Evolutionary conservation across 2,329 filamentous ascomycete genomes (phyloP).

Genomic region (Coniochaeta prunicola): DNA sequence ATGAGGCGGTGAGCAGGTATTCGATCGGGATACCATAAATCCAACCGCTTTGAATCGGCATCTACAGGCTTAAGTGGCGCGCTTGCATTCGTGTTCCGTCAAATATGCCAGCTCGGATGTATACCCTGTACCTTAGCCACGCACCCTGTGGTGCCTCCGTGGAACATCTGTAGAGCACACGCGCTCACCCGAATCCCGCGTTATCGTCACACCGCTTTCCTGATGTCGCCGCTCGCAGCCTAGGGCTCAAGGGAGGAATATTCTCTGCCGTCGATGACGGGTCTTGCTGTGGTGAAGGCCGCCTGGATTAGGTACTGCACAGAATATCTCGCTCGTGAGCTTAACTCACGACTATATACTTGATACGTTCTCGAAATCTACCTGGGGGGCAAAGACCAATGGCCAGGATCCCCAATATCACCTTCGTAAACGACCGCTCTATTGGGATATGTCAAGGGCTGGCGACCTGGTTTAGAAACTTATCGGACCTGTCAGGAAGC

Average conservation of each 20-base stretch:
- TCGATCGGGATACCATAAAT: neutral
- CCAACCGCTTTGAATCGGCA: neutral
- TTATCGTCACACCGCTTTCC: neutral
- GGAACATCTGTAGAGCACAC: neutral
- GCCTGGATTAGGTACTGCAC: too few relatives aligned
- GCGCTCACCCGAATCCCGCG: neutral
- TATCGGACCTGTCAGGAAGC: neutral
- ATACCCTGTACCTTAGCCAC: neutral
- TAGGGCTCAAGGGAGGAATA: too few relatives aligned
- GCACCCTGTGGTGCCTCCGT: neutral
- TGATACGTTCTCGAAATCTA: too few relatives aligned
- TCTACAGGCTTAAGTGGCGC: neutral
- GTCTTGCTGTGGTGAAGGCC: too few relatives aligned
- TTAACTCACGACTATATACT: too few relatives aligned
- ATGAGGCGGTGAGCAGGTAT: neutral
- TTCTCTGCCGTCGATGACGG: too few relatives aligned
- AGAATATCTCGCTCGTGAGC: too few relatives aligned
- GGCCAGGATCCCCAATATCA: neutral
- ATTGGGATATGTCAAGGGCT: neutral
- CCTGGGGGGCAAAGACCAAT: too few relatives aligned
- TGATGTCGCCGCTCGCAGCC: neutral
- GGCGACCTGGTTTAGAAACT: neutral
- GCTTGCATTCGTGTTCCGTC: neutral
- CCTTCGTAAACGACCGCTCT: neutral
- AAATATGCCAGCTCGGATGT: neutral